Conservation (phyloP, 1,284 basidiomycete species). For the Pisolithus thermaeus region DNA sequence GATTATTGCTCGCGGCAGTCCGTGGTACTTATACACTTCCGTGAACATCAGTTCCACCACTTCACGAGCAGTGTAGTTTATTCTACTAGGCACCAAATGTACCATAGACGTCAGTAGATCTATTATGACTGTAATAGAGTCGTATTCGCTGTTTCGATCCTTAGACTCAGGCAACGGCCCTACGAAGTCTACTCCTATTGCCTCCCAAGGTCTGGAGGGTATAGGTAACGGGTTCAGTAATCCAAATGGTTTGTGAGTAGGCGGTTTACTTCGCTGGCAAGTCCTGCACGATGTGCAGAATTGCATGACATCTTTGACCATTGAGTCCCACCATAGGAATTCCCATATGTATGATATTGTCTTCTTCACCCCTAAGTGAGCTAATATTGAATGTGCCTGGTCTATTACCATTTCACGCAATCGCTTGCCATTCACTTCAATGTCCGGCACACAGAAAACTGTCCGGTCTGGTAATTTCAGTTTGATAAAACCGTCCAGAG, state of each 20-base stretch:
- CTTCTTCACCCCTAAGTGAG: too few relatives aligned
- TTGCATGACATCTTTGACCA: too few relatives aligned
- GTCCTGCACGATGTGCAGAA: slow-evolving; percentile 27
- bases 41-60: slow-evolving; percentile 23
- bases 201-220: too few relatives aligned
- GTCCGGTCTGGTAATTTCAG: too few relatives aligned
- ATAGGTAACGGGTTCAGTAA: slow-evolving; percentile 29
- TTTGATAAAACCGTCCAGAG: too few relatives aligned
- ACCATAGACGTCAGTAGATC: slow-evolving; percentile 25
- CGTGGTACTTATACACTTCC: slow-evolving; percentile 24
- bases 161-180: not conserved
- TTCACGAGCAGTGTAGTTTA: slow-evolving; percentile 19
- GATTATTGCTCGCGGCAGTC: slow-evolving; percentile 24
- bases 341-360: too few relatives aligned
- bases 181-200: slow-evolving; percentile 18
- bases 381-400: too few relatives aligned
- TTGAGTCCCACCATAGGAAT: too few relatives aligned
- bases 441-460: too few relatives aligned
- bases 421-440: too few relatives aligned
- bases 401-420: too few relatives aligned
- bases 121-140: slow-evolving; percentile 23
- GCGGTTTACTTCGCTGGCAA: slow-evolving; percentile 26
- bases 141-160: slow-evolving; percentile 17
- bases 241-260: slow-evolving; percentile 29
- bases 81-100: slow-evolving; percentile 17